Conservation (phyloP, 306 rosid genomes). For the cucumber (Cucumis sativus) region DNA sequence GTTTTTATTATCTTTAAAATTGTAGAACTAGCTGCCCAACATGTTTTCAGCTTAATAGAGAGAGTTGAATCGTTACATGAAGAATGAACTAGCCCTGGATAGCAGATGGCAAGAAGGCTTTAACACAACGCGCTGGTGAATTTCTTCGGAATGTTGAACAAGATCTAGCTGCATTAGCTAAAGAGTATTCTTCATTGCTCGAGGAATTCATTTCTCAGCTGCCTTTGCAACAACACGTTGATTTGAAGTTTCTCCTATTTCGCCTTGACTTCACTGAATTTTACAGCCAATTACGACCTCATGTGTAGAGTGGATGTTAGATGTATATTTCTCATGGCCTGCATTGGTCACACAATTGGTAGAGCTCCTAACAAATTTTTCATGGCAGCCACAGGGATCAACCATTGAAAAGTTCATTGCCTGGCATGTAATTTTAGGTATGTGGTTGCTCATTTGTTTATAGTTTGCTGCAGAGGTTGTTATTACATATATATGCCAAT, state of each 20-base stretch:
- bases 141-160: constrained; percentile 68
- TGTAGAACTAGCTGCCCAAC: too few relatives aligned
- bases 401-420: background rate
- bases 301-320: constrained; percentile 20
- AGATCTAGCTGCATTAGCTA: constrained; percentile 63
- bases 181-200: constrained; percentile 75
- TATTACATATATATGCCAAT: background rate
- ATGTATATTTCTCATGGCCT: constrained; percentile 8
- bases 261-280: constrained; percentile 93
- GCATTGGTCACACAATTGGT: background rate
- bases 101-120: constrained; percentile 81
- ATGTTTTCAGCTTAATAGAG: too few relatives aligned
- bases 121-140: constrained; percentile 73
- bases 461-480: background rate
- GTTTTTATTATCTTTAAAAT: too few relatives aligned
- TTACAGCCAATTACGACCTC: constrained; percentile 53
- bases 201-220: constrained; percentile 85
- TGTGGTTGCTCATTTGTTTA: constrained; percentile 4
- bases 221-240: constrained; percentile 94
- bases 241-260: constrained; percentile 87
- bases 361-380: background rate
- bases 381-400: background rate
- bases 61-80: too few relatives aligned
- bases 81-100: constrained; percentile 20
- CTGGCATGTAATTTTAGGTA: constrained; percentile 11